Evolutionary conservation across 345 rosid species (phyloP).

Genomic region (Linum lewisii): DNA sequence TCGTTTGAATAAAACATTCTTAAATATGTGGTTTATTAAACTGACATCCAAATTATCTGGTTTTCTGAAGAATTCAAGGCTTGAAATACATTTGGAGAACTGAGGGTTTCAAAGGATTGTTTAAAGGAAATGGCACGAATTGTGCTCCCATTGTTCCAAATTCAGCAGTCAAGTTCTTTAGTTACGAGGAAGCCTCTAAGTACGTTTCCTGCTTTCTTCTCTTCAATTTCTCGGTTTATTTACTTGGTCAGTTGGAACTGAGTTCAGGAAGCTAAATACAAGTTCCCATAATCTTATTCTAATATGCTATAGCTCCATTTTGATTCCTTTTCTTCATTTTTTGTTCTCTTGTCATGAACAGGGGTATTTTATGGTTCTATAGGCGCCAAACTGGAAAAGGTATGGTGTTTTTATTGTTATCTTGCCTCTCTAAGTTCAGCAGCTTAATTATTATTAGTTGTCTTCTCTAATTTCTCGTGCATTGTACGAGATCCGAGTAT

Average conservation of each 20-base stretch:
- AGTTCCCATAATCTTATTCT: too few species aligned
- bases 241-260: too few species aligned
- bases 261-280: too few species aligned
- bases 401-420: conserved; percentile 16
- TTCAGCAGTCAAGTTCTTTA: conserved; percentile 87
- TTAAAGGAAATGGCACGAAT: conserved; percentile 90
- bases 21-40: not conserved
- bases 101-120: conserved; percentile 76
- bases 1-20: not conserved
- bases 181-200: conserved; percentile 92
- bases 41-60: conserved; percentile 16
- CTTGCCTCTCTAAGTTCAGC: not conserved
- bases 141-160: conserved; percentile 94
- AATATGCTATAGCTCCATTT: not conserved
- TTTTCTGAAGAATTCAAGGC: conserved; percentile 74
- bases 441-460: too few species aligned
- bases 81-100: conserved; percentile 74
- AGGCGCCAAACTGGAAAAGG: conserved; percentile 80
- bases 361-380: conserved; percentile 62
- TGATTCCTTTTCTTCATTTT: conserved; percentile 9
- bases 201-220: conserved; percentile 26
- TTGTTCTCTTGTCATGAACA: conserved; percentile 18
- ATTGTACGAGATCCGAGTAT: not conserved
- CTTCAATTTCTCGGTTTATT: conserved; percentile 5
- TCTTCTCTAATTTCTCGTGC: not conserved